Base-by-base conservation (phyloP, 2,329 filamentous ascomycete genomes). In the Aspergillus tanneri region DNA sequence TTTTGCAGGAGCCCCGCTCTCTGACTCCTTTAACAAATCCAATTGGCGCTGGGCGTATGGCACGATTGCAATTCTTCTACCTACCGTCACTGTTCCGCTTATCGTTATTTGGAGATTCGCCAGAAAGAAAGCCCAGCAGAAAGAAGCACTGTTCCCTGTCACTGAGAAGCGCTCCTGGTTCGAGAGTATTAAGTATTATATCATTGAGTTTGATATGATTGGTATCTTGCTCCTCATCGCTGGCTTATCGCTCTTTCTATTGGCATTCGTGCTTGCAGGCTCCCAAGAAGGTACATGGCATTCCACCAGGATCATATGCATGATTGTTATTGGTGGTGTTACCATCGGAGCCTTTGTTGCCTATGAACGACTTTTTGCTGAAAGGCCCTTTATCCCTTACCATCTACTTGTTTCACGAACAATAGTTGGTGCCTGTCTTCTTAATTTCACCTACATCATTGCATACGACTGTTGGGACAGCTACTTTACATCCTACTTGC, bases 1-100 rank as follows among this genome's bases (percentile, higher is more conserved):
- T 0, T 86, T 78, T 61, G 71, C 79, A 36, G 76, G 80, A 6
- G 72, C 78, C 16, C 73, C 81, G 27, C 74, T 77, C 0, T 65
- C 77, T 18, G 67, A 70, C 1, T 78, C 81, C 53, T 67, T 79
- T 40, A 56, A 69, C 0, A 68, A 73, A 0, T 69, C 76, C 18
- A 78, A 75, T 38, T 85, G 77, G 74, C 74, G 80, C 18, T 86
- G 83, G 83, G 81, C 72, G 0, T 85, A 80, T 56, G 83, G 81
- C 19, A 68, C 72, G 28, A 85, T 83, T 56, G 71, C 77, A 41
- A 81, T 87, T 54, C 71, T 86, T 48, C 72, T 79, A 0, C 82
- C 82, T 0, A 59, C 76, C 42, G 70, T 82, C 35, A 74, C 74
- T 2, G 27, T 79, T 5, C 84, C 84, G 0, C 68, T 86, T 8